Evolutionary conservation across 495 filamentous ascomycete species (phyloP).

Genomic region (Hapsidospora chrysogenum): DNA sequence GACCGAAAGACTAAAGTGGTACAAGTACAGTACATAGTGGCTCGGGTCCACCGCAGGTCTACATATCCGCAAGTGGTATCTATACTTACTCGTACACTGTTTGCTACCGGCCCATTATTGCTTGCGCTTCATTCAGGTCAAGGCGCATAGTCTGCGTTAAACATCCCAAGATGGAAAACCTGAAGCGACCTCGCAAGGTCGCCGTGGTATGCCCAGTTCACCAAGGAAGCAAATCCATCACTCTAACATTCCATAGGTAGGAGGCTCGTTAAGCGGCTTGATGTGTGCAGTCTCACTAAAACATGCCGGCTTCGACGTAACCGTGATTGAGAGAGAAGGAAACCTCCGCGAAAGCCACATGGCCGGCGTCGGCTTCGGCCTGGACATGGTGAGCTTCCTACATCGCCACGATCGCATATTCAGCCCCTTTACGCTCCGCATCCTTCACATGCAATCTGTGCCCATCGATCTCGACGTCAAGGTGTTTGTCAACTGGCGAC

Average conservation of each 20-base stretch:
- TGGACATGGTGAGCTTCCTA: constrained; percentile 6
- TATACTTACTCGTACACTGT: no score
- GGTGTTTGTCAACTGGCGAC: constrained; percentile 1
- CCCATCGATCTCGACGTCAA: background rate
- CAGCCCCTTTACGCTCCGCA: background rate
- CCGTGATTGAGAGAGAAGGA: constrained; percentile 11
- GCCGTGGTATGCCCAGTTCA: no score
- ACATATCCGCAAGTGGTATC: no score
- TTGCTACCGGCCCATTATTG: no score
- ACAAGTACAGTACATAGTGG: no score
- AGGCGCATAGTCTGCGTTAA: no score
- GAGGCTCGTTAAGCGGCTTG: constrained; percentile 18
- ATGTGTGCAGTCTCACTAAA: constrained; percentile 17
- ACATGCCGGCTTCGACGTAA: constrained; percentile 13
- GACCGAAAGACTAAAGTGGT: no score
- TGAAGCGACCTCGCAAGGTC: no score
- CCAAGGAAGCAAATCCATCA: no score
- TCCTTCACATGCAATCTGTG: background rate
- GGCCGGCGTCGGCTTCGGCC: constrained; percentile 10
- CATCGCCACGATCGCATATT: constrained; percentile 6
- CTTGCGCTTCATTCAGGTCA: no score
- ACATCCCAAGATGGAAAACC: no score
- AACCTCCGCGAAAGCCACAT: constrained; percentile 8
- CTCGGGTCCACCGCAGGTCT: no score
- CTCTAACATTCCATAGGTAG: constrained; percentile 8